Evolutionary conservation across 495 filamentous ascomycete genomes (phyloP), one percentile per base, ranked within the genome.

Genomic region (Bombardia bombarda): DNA sequence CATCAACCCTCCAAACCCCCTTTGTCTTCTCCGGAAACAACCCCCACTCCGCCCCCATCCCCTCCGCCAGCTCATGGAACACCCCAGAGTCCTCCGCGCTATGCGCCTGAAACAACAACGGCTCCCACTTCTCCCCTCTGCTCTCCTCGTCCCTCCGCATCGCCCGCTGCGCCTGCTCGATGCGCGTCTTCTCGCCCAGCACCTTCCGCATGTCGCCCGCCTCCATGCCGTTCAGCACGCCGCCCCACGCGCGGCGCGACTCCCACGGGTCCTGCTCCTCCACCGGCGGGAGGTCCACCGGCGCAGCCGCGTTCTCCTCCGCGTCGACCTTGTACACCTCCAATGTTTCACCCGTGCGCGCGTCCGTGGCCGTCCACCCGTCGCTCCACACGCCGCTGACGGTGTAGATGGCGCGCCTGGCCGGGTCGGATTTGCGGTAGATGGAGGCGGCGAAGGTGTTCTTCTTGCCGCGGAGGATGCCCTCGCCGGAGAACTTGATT

Each of bases 111-210:
- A 70, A 70, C 43, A 70, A 52, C 38, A 86, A 74, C 19, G 82
- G 68, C 51, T 84, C 78, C 56, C 73, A 75, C 56, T 79, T 73
- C 39, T 67, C 28, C 39, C 69, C 73, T 55, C 76, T 73, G 36
- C 75, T 24, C 38, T 72, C 70, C 57, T 83, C 79, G 42, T 69
- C 74, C 24, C 70, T 68, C 61, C 84, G 79, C 72, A 80, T 69
- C 18, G 76, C 73, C 14, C 83, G 46, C 54, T 68, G 65, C 14
- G 59, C 61, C 50, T 66, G 51, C 54, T 67, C 63, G 10, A 69
- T 50, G 50, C 34, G 44, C 9, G 47, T 51, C 61, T 69, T 69
- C 47, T 67, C 62, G 4, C 44, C 36, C 28, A 49, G 21, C 14
- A 61, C 55, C 16, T 28, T 32, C 24, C 60, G 43, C 66, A 70